Evolutionary conservation across 345 rosid genomes (phyloP), one percentile per base, ranked within the genome.

Genomic region (Punica granatum): DNA sequence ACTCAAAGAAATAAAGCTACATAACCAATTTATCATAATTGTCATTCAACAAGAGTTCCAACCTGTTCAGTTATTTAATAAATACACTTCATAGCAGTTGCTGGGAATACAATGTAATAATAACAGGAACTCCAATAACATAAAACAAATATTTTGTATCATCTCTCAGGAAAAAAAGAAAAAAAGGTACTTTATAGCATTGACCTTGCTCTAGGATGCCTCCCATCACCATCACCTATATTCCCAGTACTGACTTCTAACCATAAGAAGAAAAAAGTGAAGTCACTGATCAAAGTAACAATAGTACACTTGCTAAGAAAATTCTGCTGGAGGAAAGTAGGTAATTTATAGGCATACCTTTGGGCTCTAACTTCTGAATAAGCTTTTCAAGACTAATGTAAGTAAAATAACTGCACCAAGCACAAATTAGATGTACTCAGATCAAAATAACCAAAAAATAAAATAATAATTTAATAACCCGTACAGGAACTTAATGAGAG

Each of bases 331-430:
- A 36, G 2, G 36, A 42, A 26, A 15, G 69, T 68, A 59, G 51
- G 67, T 19, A 78, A 90, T 90, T 88, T 67, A 74, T 58, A 28
- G 0, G 33, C 63, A 32, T 16, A 25, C 67, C 74, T 64, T 78
- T 80, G 41, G 74, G 68, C 75, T 84, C 84, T 70, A 87, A 66
- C 51, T 76, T 75, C 75, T 71, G 79, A 60, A 85, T 80, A 66
- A 90, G 77, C 67, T 87, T 93, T 33, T 81, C 92, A 75, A 90
- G 72, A 79, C 90, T 87, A 72, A 90, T 81, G 75, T 83, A 87
- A 31, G 96, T 93, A 65, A 88, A 90, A 77, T 87, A 88, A 60
- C 97, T 90, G 82, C 25, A 30, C 11, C 42, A 67, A 68, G 3
- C 6, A 33, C 39, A 76, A 49, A 64, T 41, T 25, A 62, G 12